Conservation (phyloP, 2,329 filamentous ascomycete species). For the Trichoderma lentiforme region DNA sequence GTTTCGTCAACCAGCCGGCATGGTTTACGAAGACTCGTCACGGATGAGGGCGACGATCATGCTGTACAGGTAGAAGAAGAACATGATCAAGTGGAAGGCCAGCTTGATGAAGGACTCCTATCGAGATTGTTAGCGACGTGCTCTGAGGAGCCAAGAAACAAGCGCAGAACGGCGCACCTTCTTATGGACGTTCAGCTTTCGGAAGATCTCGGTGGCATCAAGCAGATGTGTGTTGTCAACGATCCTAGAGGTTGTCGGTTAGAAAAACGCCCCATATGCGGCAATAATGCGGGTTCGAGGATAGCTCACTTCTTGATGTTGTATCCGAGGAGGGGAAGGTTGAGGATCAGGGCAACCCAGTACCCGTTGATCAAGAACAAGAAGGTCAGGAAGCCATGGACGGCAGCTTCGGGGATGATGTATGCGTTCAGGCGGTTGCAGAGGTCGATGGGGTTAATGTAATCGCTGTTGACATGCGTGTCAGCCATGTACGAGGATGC, state of each 20-base stretch:
- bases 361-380: constrained; percentile 98
- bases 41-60: constrained; percentile 96
- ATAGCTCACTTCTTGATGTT: constrained; percentile 91
- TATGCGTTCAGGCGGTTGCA: constrained; percentile 99
- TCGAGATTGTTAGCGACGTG: constrained; percentile 25
- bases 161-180: constrained; percentile 59
- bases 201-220: constrained; percentile 98
- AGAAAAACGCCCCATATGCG: constrained; percentile 20
- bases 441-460: constrained; percentile 99
- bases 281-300: background rate
- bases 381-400: constrained; percentile 93
- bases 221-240: constrained; percentile 95
- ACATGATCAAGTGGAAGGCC: constrained; percentile 98
- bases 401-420: constrained; percentile 96
- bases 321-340: constrained; percentile 86
- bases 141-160: background rate
- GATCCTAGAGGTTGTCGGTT: constrained; percentile 58
- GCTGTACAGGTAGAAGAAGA: constrained; percentile 99
- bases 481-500: constrained; percentile 5
- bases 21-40: constrained; percentile 80
- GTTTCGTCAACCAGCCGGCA: background rate
- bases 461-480: constrained; percentile 62
- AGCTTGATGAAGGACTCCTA: constrained; percentile 99
- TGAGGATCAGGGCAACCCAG: constrained; percentile 90
- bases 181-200: constrained; percentile 98